phyloP scores from a whole-genome alignment of 2,329 filamentous ascomycete species.

The Alternaria dauci region DNA sequence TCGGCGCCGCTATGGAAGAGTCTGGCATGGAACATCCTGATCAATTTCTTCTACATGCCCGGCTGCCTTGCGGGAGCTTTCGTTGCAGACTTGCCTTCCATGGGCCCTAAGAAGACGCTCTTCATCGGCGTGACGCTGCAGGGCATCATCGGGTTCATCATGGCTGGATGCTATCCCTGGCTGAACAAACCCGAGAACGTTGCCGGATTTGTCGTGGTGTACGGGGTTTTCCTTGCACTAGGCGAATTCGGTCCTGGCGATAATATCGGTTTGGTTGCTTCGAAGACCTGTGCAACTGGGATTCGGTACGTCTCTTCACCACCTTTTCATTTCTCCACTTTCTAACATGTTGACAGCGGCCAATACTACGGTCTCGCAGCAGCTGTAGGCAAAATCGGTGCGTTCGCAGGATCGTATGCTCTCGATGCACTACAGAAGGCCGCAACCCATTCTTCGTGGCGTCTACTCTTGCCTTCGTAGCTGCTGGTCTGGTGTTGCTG shows the following conservation, averaged over 20 bases:
- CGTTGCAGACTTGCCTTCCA: slow-evolving; percentile 69
- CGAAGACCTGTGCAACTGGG: slow-evolving; percentile 86
- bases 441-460: slow-evolving; percentile 94
- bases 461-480: slow-evolving; percentile 76
- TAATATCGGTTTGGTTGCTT: slow-evolving; percentile 87
- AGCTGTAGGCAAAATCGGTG: slow-evolving; percentile 77
- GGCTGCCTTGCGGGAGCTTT: slow-evolving; percentile 81
- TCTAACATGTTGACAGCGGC: slow-evolving; percentile 59
- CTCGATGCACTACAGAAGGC: slow-evolving; percentile 69
- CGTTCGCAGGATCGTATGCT: slow-evolving; percentile 85
- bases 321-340: neutral
- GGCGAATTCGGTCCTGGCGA: slow-evolving; percentile 88
- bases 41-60: slow-evolving; percentile 89
- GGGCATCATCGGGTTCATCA: slow-evolving; percentile 83
- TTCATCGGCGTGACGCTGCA: slow-evolving; percentile 75
- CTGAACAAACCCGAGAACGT: slow-evolving; percentile 74
- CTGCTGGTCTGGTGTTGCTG: slow-evolving; percentile 69
- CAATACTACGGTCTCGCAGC: slow-evolving; percentile 77
- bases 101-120: slow-evolving; percentile 80
- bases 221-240: slow-evolving; percentile 78
- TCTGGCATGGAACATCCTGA: slow-evolving; percentile 88
- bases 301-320: slow-evolving; percentile 59
- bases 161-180: slow-evolving; percentile 78
- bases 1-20: slow-evolving; percentile 73
- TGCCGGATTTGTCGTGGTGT: slow-evolving; percentile 79